A percentile compares a stretch with the other conserved stretches of the same genome.
Conservation (phyloP, 805 yeast species). For the Wickerhamomyces bisporus region DNA sequence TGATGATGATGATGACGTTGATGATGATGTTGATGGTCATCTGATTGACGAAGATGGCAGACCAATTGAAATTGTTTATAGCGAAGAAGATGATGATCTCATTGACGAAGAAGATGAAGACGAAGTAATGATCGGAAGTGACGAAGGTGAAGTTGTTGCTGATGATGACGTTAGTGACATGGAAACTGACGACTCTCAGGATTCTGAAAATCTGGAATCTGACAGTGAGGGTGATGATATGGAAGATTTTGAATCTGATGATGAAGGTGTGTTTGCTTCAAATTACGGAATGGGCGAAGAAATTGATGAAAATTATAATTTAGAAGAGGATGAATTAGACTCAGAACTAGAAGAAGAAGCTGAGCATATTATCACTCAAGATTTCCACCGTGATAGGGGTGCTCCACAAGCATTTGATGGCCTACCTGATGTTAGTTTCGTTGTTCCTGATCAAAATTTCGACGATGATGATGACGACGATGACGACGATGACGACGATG, state of each 20-base stretch:
- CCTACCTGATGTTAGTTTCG: not conserved
- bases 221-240: slow-evolving; percentile 14
- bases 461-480: slow-evolving; percentile 25
- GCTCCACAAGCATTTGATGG: not conserved
- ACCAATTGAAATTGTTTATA: slow-evolving; percentile 19
- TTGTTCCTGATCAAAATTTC: not conserved
- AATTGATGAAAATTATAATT: not conserved
- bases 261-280: slow-evolving; percentile 9
- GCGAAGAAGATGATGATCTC: slow-evolving; percentile 27
- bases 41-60: slow-evolving; percentile 19
- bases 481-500: slow-evolving; percentile 18
- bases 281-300: slow-evolving; percentile 16
- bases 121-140: slow-evolving; percentile 23
- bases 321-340: slow-evolving; percentile 1
- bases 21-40: slow-evolving; percentile 31
- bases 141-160: slow-evolving; percentile 26
- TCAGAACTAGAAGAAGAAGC: slow-evolving; percentile 9
- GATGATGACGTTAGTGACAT: slow-evolving; percentile 11
- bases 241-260: slow-evolving; percentile 22
- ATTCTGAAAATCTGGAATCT: slow-evolving; percentile 12
- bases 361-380: slow-evolving; percentile 4
- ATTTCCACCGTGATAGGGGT: not conserved
- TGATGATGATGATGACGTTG: slow-evolving; percentile 30
- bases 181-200: slow-evolving; percentile 9
- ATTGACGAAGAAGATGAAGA: slow-evolving; percentile 27